Evolutionary conservation across 305 asterid species (phyloP).

Genomic region (Solanum hybrid): DNA sequence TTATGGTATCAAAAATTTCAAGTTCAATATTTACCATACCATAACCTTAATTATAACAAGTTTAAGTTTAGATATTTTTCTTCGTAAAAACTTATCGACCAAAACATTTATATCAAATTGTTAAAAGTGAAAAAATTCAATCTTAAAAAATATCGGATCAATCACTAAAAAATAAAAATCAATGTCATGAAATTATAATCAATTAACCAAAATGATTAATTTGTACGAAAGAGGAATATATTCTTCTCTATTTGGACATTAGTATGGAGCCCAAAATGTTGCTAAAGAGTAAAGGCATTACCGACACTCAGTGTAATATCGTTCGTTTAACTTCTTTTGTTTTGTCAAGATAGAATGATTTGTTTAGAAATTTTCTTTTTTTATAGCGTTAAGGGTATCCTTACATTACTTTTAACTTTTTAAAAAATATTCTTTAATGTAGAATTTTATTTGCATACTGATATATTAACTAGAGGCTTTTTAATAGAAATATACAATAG

Average conservation of each 20-base stretch:
- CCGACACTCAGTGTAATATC: background rate
- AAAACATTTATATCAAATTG: too few species aligned
- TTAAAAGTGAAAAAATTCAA: background rate
- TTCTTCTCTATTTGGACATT: background rate
- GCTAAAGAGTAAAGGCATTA: background rate
- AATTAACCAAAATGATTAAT: background rate
- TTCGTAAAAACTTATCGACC: background rate
- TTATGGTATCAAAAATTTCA: too few species aligned
- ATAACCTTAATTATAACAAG: background rate
- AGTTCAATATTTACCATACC: background rate
- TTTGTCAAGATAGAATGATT: too few species aligned
- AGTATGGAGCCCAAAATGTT: background rate
- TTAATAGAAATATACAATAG: too few species aligned
- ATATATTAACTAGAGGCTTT: too few species aligned
- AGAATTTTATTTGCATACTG: background rate
- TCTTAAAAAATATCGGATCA: background rate
- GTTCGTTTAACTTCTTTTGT: too few species aligned
- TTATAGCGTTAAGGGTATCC: background rate
- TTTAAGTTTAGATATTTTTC: too few species aligned
- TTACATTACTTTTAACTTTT: background rate
- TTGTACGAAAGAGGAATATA: background rate
- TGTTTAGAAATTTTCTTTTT: too few species aligned
- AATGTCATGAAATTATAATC: background rate
- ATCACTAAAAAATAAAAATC: background rate
- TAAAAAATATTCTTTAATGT: background rate